Base-by-base conservation (phyloP, 768 basidiomycete species). In the Ramaria sp. region DNA sequence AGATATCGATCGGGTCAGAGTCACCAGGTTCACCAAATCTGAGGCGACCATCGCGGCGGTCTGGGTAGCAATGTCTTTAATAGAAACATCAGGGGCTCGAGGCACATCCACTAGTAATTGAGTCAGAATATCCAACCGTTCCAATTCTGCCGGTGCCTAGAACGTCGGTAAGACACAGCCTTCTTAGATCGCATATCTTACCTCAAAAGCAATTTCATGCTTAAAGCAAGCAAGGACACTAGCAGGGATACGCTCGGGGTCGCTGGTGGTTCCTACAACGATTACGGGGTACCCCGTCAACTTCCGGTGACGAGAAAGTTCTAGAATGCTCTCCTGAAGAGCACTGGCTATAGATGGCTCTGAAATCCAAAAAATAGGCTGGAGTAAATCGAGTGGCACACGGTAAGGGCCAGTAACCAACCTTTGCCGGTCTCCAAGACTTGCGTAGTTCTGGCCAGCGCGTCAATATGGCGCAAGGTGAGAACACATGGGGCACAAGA, bases 1-100 rank as follows among this genome's bases (percentile, higher is more conserved):
- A 0, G 89, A 77, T 37, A 74, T 75, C 10, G 77, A 69, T 53
- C 74, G 73, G 0, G 90, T 79, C 30, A 82, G 80, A 13, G 64
- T 63, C 1, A 88, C 78, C 5, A 98, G 76, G 63, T 86, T 78
- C 22, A 73, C 76, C 13, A 98, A 74, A 68, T 98, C 96, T 13
- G 74, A 79, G 2, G 91, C 88, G 27, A 91, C 83, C 6, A 99
- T 73, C 1, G 93, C 93, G 15, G 96, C 96, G 3, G 94, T 95
- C 65, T 95, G 90, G 2, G 80, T 79, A 4, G 96, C 91, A 3
- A 98, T 62, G 4, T 70, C 67, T 37, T 71, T 67, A n/a, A 95
- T 57, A 7, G 86, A 85, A 2, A 96, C 84, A 69, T 99, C 96
- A 0, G 87, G 78, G 0, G 84, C 79, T 34, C 93, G 63, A 0